Conservation (phyloP, 2,329 filamentous ascomycete genomes). For the Chrysosporium keratinophilum region DNA sequence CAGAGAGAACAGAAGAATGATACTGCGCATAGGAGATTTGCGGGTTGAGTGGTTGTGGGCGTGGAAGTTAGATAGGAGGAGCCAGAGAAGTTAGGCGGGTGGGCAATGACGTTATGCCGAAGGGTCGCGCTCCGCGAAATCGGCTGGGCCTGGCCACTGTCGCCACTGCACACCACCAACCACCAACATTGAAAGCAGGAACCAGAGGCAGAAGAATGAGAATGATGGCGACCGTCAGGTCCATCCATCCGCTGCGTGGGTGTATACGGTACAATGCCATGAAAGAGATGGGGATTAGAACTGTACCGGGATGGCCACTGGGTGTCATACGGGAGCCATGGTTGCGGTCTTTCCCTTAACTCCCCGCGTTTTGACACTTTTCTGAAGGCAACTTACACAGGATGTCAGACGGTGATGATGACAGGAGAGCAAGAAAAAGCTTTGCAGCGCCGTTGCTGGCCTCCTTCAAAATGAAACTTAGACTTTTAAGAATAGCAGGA, state of each 20-base stretch:
- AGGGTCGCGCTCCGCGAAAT: neutral
- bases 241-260: too few species aligned
- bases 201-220: neutral
- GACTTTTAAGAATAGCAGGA: too few species aligned
- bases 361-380: neutral
- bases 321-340: slow-evolving; percentile 1
- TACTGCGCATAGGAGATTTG: neutral
- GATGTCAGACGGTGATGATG: too few species aligned
- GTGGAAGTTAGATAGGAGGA: neutral
- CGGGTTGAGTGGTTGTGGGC: neutral
- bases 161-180: slow-evolving; percentile 6
- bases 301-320: neutral
- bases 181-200: neutral
- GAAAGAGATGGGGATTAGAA: neutral
- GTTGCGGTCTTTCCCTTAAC: neutral
- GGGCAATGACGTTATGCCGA: slow-evolving; percentile 5
- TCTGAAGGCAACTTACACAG: too few species aligned
- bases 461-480: too few species aligned
- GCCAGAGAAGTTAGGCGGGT: neutral
- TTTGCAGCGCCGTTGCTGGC: too few species aligned
- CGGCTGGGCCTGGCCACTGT: slow-evolving; percentile 8
- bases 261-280: neutral
- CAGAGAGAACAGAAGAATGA: neutral
- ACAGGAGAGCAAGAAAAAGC: too few species aligned
- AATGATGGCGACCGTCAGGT: neutral